phyloP scores from a whole-genome alignment of 305 asterid genomes.

The Nicotiana rustica region DNA sequence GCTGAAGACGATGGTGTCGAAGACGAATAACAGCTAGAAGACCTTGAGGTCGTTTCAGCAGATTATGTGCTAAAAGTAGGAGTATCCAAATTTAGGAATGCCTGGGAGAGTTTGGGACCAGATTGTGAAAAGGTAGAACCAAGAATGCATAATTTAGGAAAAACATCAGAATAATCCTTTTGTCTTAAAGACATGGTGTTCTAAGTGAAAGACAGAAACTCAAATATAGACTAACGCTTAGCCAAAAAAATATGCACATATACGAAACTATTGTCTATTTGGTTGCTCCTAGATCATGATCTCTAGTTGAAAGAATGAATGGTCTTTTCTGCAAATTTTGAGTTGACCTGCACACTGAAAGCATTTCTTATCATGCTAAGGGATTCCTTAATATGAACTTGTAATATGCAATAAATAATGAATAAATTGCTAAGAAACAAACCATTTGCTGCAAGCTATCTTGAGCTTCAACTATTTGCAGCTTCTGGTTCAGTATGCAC shows the following conservation, averaged over 20 bases:
- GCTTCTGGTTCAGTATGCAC: too few species aligned
- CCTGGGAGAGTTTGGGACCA: conserved; percentile 90
- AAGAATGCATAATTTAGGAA: too few species aligned
- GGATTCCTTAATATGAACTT: background rate
- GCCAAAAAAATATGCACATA: too few species aligned
- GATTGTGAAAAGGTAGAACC: conserved; percentile 67
- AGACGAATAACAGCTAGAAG: conserved; percentile 96
- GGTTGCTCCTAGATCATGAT: too few species aligned
- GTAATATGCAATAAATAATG: conserved; percentile 21
- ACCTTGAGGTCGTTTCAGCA: conserved; percentile 83
- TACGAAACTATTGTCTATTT: too few species aligned
- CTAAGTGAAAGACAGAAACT: too few species aligned
- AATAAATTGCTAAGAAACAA: conserved; percentile 39
- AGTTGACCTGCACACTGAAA: background rate
- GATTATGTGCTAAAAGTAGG: conserved; percentile 88
- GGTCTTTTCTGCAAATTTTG: too few species aligned
- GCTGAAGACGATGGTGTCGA: conserved; percentile 93
- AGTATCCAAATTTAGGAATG: conserved; percentile 87
- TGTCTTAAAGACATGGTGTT: too few species aligned
- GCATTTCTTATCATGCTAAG: background rate
- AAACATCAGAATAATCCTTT: too few species aligned
- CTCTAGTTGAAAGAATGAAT: too few species aligned
- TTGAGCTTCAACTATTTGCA: too few species aligned
- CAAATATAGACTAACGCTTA: too few species aligned
- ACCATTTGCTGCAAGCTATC: conserved; percentile 69